These are phyloP conservation scores for Cucumis hystrix DNA, from an alignment of 306 rosid genomes.

Conservation along the genomic window DNA sequence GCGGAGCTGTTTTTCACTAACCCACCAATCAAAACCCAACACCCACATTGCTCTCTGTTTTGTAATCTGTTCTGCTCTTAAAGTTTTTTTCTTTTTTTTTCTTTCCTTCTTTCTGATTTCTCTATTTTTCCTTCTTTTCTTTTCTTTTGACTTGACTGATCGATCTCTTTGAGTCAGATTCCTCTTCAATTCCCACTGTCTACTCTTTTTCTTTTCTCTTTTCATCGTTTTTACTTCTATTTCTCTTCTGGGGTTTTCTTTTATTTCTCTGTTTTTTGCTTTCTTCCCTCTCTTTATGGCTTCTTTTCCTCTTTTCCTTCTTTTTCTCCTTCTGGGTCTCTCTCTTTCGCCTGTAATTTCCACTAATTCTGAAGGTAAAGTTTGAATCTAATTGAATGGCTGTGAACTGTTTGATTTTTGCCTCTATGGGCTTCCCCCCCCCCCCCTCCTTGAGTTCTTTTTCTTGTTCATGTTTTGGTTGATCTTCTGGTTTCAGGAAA, in stretches of 20 bases:
- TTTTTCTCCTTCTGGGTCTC: conserved; percentile 17
- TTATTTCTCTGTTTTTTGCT: not conserved
- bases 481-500: conserved; percentile 40
- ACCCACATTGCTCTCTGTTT: not conserved
- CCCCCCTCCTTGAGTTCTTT: not conserved
- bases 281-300: conserved; percentile 17
- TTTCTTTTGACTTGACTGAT: conserved; percentile 2
- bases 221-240: not conserved
- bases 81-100: not conserved
- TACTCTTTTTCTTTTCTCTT: not conserved
- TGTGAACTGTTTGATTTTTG: not conserved
- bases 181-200: not conserved
- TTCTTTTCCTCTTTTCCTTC: conserved; percentile 3
- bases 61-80: not conserved
- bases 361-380: conserved; percentile 36
- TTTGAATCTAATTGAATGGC: not conserved
- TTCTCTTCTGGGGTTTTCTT: not conserved
- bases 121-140: not conserved
- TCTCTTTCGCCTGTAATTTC: conserved; percentile 23
- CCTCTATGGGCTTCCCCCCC: not conserved
- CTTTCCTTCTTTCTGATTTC: not conserved
- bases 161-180: not conserved
- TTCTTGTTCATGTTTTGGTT: not conserved
- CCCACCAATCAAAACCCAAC: not conserved
- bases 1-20: not conserved